Percentiles rank a stretch among this genome's conserved stretches.
Evolutionary conservation across 2,329 filamentous ascomycete species (phyloP).

Genomic region (Fusarium avenaceum): DNA sequence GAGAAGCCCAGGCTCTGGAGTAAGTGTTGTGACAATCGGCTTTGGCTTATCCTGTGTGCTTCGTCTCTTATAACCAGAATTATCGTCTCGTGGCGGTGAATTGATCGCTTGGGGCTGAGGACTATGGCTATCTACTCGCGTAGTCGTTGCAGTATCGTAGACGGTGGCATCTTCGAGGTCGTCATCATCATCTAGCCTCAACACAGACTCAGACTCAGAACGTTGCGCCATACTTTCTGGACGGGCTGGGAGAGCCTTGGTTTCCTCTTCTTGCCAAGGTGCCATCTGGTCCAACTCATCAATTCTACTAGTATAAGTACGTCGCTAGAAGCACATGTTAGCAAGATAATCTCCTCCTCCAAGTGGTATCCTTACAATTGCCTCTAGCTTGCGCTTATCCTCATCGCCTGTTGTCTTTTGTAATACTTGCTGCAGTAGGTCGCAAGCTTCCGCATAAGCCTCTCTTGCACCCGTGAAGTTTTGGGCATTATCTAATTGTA

Average conservation of each 20-base stretch:
- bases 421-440: slow-evolving; percentile 89
- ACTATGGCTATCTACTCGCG: slow-evolving; percentile 57
- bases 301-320: slow-evolving; percentile 91
- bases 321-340: slow-evolving; percentile 67
- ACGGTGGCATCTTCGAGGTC: slow-evolving; percentile 60
- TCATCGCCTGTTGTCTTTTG: slow-evolving; percentile 85
- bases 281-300: slow-evolving; percentile 84
- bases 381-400: slow-evolving; percentile 90
- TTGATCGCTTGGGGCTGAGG: slow-evolving; percentile 40
- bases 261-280: slow-evolving; percentile 65
- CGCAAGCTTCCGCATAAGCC: slow-evolving; percentile 92
- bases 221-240: slow-evolving; percentile 67
- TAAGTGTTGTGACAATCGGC: slow-evolving; percentile 44
- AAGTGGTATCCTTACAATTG: slow-evolving; percentile 74
- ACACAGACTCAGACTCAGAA: slow-evolving; percentile 42
- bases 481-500: slow-evolving; percentile 94
- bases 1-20: slow-evolving; percentile 54
- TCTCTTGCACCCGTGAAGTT: slow-evolving; percentile 93
- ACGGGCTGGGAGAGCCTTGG: slow-evolving; percentile 81
- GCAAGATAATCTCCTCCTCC: neutral
- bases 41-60: slow-evolving; percentile 45
- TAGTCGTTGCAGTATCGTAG: slow-evolving; percentile 66
- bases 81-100: slow-evolving; percentile 46
- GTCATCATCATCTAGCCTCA: slow-evolving; percentile 55
- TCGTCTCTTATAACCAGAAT: slow-evolving; percentile 41